These are phyloP conservation scores for Xylariaceae sp. DNA, from an alignment of 2,329 filamentous ascomycete genomes.

Conservation along the genomic window DNA sequence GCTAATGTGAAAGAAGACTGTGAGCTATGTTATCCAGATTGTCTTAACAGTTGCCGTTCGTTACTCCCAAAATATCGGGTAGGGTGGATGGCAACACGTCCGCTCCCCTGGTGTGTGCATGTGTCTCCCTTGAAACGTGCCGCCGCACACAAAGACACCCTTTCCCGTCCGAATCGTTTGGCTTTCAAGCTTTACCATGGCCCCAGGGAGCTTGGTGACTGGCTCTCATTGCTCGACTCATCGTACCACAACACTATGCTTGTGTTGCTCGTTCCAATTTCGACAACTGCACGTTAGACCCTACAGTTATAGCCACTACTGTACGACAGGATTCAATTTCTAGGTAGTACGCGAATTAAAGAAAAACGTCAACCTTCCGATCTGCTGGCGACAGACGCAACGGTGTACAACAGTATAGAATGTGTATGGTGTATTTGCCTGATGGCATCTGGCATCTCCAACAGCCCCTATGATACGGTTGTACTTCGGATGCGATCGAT, in stretches of 20 bases:
- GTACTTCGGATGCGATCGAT: conserved; percentile 13
- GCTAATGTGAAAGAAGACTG: no score
- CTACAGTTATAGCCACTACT: no score
- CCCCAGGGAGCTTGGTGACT: background rate
- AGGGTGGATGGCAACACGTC: no score
- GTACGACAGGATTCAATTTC: no score
- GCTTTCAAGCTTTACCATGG: background rate
- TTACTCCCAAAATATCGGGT: no score
- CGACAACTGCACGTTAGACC: conserved; percentile 6
- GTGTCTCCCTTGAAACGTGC: no score
- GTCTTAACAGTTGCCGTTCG: no score
- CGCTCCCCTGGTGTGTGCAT: background rate
- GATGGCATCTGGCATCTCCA: background rate
- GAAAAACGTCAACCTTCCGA: background rate
- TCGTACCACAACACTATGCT: conserved; percentile 8
- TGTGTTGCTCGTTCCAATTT: conserved; percentile 9
- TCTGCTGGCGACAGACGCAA: background rate
- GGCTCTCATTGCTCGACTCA: background rate
- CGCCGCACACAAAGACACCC: background rate
- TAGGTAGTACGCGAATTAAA: no score
- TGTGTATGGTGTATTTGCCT: conserved; percentile 14
- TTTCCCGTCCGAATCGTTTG: background rate
- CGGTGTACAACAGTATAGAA: background rate
- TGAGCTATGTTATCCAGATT: no score
- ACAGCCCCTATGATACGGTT: conserved; percentile 8